phyloP scores from a whole-genome alignment of 202 grass and related monocot species.

The Digitaria exilis region DNA sequence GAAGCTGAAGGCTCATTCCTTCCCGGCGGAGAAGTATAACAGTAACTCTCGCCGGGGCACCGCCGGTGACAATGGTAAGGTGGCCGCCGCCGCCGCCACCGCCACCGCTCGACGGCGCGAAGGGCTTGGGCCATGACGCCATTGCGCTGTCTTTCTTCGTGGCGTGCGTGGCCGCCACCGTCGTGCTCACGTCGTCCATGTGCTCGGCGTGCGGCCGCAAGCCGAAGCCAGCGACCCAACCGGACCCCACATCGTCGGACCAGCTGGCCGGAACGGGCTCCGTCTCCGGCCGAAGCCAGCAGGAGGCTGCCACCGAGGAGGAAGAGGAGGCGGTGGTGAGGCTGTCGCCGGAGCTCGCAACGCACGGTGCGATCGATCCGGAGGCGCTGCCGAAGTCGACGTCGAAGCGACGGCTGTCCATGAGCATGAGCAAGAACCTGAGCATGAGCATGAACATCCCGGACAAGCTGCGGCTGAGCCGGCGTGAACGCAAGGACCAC shows the following conservation, averaged over 20 bases:
- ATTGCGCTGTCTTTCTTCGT: conserved; percentile 43
- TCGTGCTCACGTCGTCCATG: conserved; percentile 53
- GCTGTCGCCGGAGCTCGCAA: conserved; percentile 46
- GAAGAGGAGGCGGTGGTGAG: conserved; percentile 36
- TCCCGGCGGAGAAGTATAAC: background rate
- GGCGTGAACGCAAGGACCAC: conserved; percentile 46
- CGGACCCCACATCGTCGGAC: conserved; percentile 1
- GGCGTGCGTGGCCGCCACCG: conserved; percentile 53
- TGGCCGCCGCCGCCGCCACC: conserved; percentile 19
- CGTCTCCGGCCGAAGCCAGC: background rate
- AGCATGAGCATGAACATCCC: conserved; percentile 51
- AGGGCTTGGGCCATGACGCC: conserved; percentile 26
- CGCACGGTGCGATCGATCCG: conserved; percentile 56
- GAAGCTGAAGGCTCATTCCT: background rate
- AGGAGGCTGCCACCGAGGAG: background rate
- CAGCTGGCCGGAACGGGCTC: background rate
- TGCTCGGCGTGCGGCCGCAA: conserved; percentile 63
- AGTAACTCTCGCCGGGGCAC: background rate
- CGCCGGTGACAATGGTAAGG: conserved; percentile 52
- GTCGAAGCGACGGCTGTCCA: conserved; percentile 51
- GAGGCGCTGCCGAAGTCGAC: conserved; percentile 35
- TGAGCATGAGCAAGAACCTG: conserved; percentile 54
- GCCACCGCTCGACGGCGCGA: background rate
- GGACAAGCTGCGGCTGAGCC: conserved; percentile 61
- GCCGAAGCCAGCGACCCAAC: conserved; percentile 4